Conservation (phyloP, 768 basidiomycete genomes). For the Dictyophora rubrovolvata region DNA sequence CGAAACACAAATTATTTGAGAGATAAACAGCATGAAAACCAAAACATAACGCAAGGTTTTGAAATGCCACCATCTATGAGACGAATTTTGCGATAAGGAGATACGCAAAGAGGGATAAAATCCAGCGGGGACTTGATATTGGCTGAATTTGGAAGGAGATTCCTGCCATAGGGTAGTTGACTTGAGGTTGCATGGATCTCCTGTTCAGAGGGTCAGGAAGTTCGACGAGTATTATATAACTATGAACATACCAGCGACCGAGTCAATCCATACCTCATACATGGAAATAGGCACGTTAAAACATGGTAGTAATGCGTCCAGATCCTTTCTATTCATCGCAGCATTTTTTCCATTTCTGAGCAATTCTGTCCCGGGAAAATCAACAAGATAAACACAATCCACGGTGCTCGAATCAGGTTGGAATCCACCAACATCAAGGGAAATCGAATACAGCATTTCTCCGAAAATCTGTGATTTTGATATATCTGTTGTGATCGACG, state of each 20-base stretch:
- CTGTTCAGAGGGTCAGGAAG: constrained; percentile 12
- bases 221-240: not conserved
- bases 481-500: constrained; percentile 24
- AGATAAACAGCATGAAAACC: not conserved
- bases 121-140: constrained; percentile 31
- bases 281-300: constrained; percentile 61
- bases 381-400: constrained; percentile 59
- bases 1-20: not conserved
- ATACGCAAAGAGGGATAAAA: constrained; percentile 29
- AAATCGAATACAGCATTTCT: constrained; percentile 61
- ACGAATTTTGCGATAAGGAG: not conserved
- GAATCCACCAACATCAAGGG: constrained; percentile 42
- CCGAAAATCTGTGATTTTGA: constrained; percentile 44
- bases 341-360: constrained; percentile 29
- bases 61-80: not conserved
- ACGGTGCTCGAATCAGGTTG: constrained; percentile 36
- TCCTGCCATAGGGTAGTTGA: constrained; percentile 53
- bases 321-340: constrained; percentile 15
- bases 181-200: constrained; percentile 31
- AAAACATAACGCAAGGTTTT: not conserved
- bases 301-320: constrained; percentile 55
- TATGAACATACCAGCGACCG: constrained; percentile 36
- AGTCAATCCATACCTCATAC: constrained; percentile 52
- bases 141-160: constrained; percentile 29
- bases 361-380: constrained; percentile 14